Conservation (phyloP, 305 asterid species). For the Rubia peregrina region DNA sequence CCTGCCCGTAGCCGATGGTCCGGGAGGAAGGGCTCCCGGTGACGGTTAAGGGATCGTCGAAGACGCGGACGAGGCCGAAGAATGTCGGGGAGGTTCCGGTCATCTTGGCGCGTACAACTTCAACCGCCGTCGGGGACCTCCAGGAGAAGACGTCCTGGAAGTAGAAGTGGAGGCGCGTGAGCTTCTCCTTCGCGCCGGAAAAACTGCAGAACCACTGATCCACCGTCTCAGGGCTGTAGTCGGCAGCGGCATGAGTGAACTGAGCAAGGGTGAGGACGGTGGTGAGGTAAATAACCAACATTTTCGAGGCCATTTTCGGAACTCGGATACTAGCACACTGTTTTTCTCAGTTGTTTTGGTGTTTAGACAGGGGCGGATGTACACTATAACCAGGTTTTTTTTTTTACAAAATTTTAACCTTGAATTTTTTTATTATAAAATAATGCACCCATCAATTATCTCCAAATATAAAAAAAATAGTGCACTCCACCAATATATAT, state of each 20-base stretch:
- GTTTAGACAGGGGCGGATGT: too few relatives aligned
- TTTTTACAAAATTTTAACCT: too few relatives aligned
- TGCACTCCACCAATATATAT: too few relatives aligned
- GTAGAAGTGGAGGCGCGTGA: slow-evolving; percentile 30
- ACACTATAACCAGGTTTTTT: too few relatives aligned
- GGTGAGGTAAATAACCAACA: not conserved
- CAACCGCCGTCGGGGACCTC: slow-evolving; percentile 6
- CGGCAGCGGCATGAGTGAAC: not conserved
- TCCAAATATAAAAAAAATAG: too few relatives aligned
- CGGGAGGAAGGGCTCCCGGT: slow-evolving; percentile 15
- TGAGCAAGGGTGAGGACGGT: not conserved
- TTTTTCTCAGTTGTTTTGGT: not conserved
- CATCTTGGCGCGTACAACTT: slow-evolving; percentile 19
- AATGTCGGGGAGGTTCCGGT: slow-evolving; percentile 10
- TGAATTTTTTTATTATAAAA: too few relatives aligned
- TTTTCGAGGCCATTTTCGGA: not conserved
- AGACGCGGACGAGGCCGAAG: slow-evolving; percentile 9
- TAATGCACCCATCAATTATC: too few relatives aligned
- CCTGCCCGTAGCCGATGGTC: slow-evolving; percentile 26
- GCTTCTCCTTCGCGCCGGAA: slow-evolving; percentile 15
- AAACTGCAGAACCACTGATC: slow-evolving; percentile 26
- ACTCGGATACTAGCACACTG: not conserved
- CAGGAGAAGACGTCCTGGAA: slow-evolving; percentile 24
- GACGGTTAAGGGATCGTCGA: slow-evolving; percentile 25
- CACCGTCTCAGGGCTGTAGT: slow-evolving; percentile 21